phyloP scores from a whole-genome alignment of 2,329 filamentous ascomycete species.

The Colletotrichum sojae region DNA sequence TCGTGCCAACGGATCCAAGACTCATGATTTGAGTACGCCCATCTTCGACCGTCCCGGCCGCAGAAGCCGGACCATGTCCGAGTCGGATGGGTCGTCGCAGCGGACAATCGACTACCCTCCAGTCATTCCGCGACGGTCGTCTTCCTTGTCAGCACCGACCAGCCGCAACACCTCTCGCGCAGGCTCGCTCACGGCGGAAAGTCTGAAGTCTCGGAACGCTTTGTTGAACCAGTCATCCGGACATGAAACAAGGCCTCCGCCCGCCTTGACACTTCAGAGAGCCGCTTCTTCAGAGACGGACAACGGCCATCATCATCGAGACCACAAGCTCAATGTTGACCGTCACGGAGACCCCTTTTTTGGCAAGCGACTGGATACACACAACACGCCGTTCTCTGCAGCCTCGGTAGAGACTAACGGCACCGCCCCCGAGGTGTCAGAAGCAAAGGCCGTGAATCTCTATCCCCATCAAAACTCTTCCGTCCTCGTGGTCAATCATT shows the following conservation, averaged over 20 bases:
- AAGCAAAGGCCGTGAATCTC: conserved; percentile 74
- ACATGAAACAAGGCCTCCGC: conserved; percentile 45
- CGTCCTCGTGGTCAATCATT: conserved; percentile 72
- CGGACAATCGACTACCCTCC: conserved; percentile 74
- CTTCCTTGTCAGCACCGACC: conserved; percentile 74
- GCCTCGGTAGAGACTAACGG: conserved; percentile 73
- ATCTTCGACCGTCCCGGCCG: conserved; percentile 59
- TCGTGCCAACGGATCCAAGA: conserved; percentile 56
- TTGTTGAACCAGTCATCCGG: conserved; percentile 44
- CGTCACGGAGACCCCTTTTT: conserved; percentile 68
- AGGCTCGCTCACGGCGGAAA: conserved; percentile 71
- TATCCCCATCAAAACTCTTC: conserved; percentile 77
- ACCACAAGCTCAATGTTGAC: conserved; percentile 59
- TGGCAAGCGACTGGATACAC: conserved; percentile 66
- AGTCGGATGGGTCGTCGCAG: conserved; percentile 65
- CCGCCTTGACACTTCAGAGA: conserved; percentile 48
- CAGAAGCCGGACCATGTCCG: conserved; percentile 60
- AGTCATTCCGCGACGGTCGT: conserved; percentile 68
- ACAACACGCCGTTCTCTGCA: conserved; percentile 74
- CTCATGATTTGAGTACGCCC: conserved; percentile 56
- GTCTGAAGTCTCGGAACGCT: conserved; percentile 68
- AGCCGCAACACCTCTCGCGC: conserved; percentile 70
- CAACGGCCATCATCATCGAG: conserved; percentile 46
- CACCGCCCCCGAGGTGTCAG: conserved; percentile 74
- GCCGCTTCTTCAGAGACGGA: conserved; percentile 53